Conservation (phyloP, 129 eudicot genomes). For the Lactuca sativa region DNA sequence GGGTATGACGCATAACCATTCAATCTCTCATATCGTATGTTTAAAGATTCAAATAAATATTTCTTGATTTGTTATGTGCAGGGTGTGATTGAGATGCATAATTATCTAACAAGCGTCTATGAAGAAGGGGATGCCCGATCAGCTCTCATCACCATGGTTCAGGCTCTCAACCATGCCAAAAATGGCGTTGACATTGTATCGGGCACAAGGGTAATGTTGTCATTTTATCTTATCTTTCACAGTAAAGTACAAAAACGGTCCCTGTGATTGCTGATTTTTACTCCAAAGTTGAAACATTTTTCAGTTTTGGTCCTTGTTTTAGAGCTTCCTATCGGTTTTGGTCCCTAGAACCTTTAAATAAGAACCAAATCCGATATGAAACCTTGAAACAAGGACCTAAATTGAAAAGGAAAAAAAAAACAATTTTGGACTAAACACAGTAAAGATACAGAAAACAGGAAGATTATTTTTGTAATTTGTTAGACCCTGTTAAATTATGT, state of each 20-base stretch:
- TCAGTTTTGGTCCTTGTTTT: neutral
- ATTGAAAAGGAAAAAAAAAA: too few species aligned
- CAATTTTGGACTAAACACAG: neutral
- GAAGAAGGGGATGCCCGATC: slow-evolving; percentile 99
- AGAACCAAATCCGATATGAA: too few species aligned
- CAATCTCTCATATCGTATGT: neutral
- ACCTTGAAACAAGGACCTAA: neutral
- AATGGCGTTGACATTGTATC: slow-evolving; percentile 98
- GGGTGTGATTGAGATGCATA: slow-evolving; percentile 99
- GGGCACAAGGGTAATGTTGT: slow-evolving; percentile 73
- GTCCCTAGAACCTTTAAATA: neutral
- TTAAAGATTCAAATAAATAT: neutral
- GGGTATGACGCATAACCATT: slow-evolving; percentile 43
- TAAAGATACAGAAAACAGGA: neutral
- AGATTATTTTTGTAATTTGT: neutral
- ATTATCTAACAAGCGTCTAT: slow-evolving; percentile 88
- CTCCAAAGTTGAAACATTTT: neutral
- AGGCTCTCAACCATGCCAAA: slow-evolving; percentile 96
- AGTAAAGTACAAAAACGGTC: neutral
- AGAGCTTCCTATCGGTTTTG: neutral
- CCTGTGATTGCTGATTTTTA: neutral
- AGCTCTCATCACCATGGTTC: slow-evolving; percentile 98
- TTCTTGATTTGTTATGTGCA: slow-evolving; percentile 19
- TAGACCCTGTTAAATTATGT: neutral
- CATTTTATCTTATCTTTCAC: neutral